phyloP scores from a whole-genome alignment of 2,329 filamentous ascomycete genomes.

The Salinomyces thailandicus region DNA sequence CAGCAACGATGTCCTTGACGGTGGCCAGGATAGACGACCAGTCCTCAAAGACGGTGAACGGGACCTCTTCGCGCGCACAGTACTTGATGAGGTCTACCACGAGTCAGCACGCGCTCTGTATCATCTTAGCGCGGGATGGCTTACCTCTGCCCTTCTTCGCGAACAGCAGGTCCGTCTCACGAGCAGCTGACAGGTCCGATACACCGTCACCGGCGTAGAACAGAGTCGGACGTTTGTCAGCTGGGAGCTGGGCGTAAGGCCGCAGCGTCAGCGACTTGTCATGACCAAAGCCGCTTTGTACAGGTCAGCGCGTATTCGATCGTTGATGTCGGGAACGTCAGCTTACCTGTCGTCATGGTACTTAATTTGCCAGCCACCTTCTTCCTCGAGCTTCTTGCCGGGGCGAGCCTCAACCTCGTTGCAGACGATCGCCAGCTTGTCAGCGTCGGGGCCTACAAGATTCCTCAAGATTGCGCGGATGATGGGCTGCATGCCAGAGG shows the following conservation, averaged over 20 bases:
- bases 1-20: constrained; percentile 65
- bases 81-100: constrained; percentile 68
- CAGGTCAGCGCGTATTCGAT: constrained; percentile 1
- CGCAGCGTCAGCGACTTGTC: constrained; percentile 90
- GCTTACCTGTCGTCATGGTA: constrained; percentile 74
- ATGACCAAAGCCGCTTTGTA: constrained; percentile 86
- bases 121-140: no score
- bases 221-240: constrained; percentile 61
- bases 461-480: constrained; percentile 74
- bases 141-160: constrained; percentile 80
- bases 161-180: constrained; percentile 86
- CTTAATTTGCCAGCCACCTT: constrained; percentile 75
- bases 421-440: constrained; percentile 79
- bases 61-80: constrained; percentile 73
- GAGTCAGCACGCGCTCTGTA: constrained; percentile 1
- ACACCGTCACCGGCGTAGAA: constrained; percentile 95
- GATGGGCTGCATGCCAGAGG: constrained; percentile 84
- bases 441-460: constrained; percentile 66
- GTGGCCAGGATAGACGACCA: constrained; percentile 70
- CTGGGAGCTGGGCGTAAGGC: constrained; percentile 67
- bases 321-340: neutral
- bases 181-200: constrained; percentile 81
- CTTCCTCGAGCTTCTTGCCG: constrained; percentile 65
- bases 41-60: constrained; percentile 78
- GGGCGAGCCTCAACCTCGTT: constrained; percentile 63